These are phyloP conservation scores for Entrophospora sp. DNA, from an alignment of 192 early-diverging fungal species.

Conservation along the genomic window DNA sequence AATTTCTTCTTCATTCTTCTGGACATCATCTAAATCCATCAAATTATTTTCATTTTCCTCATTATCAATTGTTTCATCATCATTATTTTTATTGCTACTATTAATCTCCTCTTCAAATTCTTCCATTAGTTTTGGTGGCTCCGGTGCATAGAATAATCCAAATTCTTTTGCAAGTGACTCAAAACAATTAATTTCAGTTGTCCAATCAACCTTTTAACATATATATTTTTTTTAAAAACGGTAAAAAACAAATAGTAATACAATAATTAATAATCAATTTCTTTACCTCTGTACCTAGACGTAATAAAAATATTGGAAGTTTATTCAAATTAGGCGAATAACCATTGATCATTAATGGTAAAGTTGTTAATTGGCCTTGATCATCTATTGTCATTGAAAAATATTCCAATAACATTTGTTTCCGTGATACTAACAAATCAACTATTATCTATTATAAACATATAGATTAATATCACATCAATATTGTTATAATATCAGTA, in stretches of 20 bases:
- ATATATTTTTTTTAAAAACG: too few species aligned
- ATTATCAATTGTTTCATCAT: not conserved
- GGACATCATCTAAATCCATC: not conserved
- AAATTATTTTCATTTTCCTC: not conserved
- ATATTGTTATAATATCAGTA: not conserved
- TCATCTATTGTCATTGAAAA: slow-evolving; percentile 68
- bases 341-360: slow-evolving; percentile 75
- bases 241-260: too few species aligned
- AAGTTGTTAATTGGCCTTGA: slow-evolving; percentile 48
- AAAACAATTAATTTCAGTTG: slow-evolving; percentile 79
- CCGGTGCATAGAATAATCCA: slow-evolving; percentile 53
- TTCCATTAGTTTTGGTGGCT: slow-evolving; percentile 33
- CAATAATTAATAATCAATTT: too few species aligned
- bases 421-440: slow-evolving; percentile 37
- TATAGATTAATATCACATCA: not conserved
- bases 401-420: slow-evolving; percentile 85
- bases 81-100: not conserved
- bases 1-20: not conserved
- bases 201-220: slow-evolving; percentile 75
- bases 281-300: slow-evolving; percentile 62
- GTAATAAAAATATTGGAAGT: slow-evolving; percentile 73
- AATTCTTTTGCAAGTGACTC: slow-evolving; percentile 59
- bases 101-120: not conserved
- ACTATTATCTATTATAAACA: slow-evolving; percentile 37
- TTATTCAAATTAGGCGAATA: slow-evolving; percentile 83